Conservation (phyloP, 2,329 filamentous ascomycete genomes). For the Microcyclospora tardicrescens region DNA sequence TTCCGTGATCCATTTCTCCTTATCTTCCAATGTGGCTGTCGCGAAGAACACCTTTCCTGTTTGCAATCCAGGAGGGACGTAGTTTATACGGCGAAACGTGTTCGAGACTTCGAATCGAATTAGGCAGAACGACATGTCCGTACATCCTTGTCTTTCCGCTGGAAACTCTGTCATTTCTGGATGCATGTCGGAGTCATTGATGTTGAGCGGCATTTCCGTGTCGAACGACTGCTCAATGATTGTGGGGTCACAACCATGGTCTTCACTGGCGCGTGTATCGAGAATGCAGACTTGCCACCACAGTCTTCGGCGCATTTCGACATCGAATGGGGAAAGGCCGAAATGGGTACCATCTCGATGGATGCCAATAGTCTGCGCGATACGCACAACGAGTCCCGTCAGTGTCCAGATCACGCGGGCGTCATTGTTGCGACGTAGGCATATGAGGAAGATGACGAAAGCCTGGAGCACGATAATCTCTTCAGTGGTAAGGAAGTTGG, state of each 20-base stretch:
- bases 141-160: constrained; percentile 38
- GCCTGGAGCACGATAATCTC: constrained; percentile 51
- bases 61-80: constrained; percentile 30
- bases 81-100: constrained; percentile 34
- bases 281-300: constrained; percentile 50
- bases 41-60: constrained; percentile 31
- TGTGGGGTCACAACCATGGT: constrained; percentile 49
- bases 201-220: constrained; percentile 44
- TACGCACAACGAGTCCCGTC: constrained; percentile 44
- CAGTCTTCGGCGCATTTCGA: constrained; percentile 45
- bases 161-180: constrained; percentile 39
- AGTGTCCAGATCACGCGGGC: constrained; percentile 45
- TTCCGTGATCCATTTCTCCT: constrained; percentile 38
- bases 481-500: constrained; percentile 49
- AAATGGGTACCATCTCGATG: constrained; percentile 47
- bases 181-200: constrained; percentile 41
- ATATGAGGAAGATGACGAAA: constrained; percentile 47
- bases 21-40: constrained; percentile 32
- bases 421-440: constrained; percentile 39
- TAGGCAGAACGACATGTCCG: constrained; percentile 44
- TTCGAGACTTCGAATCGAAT: constrained; percentile 41
- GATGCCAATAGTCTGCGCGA: constrained; percentile 47
- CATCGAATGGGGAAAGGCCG: constrained; percentile 44
- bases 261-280: constrained; percentile 48
- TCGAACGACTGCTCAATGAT: constrained; percentile 48